Conservation (phyloP, 345 rosid genomes). For the Moricandia arvensis region DNA sequence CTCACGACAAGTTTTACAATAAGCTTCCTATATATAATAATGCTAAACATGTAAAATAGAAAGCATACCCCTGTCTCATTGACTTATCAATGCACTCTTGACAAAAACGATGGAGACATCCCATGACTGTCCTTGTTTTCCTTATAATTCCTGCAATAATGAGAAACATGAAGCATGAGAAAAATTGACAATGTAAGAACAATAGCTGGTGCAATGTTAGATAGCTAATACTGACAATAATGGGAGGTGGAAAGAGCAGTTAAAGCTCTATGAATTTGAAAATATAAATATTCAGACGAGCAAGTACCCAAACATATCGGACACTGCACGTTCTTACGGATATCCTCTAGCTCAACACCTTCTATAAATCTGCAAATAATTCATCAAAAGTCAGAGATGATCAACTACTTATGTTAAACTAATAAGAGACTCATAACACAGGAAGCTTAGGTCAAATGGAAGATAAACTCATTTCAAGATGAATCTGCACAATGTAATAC, state of each 20-base stretch:
- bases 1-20: neutral
- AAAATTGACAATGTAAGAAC: neutral
- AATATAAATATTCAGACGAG: constrained; percentile 19
- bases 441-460: neutral
- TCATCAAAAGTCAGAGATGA: neutral
- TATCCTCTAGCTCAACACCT: constrained; percentile 56
- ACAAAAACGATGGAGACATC: constrained; percentile 92
- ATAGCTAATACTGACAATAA: neutral
- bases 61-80: constrained; percentile 88
- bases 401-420: neutral
- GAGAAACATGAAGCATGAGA: constrained; percentile 1
- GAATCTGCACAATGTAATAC: constrained; percentile 8
- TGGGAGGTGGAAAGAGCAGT: neutral
- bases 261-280: neutral
- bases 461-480: constrained; percentile 5
- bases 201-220: neutral
- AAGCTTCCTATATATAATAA: constrained; percentile 2
- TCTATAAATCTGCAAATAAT: constrained; percentile 58
- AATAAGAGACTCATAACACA: constrained; percentile 10
- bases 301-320: constrained; percentile 86
- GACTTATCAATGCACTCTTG: constrained; percentile 96
- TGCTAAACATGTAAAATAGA: constrained; percentile 22
- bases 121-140: constrained; percentile 97
- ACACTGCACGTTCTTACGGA: constrained; percentile 84
- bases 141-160: constrained; percentile 71